Base-by-base conservation (phyloP, 108 stramenopile genomes). In the Skeletonema marinoi region DNA sequence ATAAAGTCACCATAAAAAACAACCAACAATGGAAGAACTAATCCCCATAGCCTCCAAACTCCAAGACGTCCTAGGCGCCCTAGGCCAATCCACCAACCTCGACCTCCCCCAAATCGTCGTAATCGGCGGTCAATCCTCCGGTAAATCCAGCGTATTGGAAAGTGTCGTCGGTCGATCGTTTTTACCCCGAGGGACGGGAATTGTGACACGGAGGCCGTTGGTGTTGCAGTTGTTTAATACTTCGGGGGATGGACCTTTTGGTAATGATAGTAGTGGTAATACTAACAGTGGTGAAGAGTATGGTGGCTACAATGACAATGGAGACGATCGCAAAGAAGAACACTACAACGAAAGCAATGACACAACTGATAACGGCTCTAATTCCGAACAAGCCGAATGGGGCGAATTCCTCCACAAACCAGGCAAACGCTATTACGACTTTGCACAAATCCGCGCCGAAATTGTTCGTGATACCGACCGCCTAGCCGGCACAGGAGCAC, bases 101-200 rank as follows among this genome's bases (percentile, higher is more conserved):
- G 98, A 98, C 78, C 88, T 99, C n/a, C 99, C 99, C 50, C 99
- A 99, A 76, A 99, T 99, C 67, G 98, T 98, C 16, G 98, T 98
- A 46, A 88, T 89, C 51, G 97, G 97, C 29, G 96, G 95, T 21
- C 99, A 99, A 86, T 97, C 96, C 30, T 89, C 89, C 6, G 99
- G 99, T 13, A 99, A 99, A 77, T 96, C 94, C 39, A 92, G 90
- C 73, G 99, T 99, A 29, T 84, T 99, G 36, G 99, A 99, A 76
- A 93, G 92, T 51, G 86, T 99, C 32, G 98, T 97, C 4, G 97
- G 97, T 21, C 83, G 92, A 9, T 87, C 85, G 70, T 99, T 99
- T 74, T 86, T 99, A 59, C 99, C 99, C 16, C 91, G 99, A 5
- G 98, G 98, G 31, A 90, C 95, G 16, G 99, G 99, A 39, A 98